Percentiles rank a stretch among this genome's conserved stretches.
These are phyloP conservation scores for Pichia cabralensis DNA, from an alignment of 805 yeast genomes.

Conservation along the genomic window DNA sequence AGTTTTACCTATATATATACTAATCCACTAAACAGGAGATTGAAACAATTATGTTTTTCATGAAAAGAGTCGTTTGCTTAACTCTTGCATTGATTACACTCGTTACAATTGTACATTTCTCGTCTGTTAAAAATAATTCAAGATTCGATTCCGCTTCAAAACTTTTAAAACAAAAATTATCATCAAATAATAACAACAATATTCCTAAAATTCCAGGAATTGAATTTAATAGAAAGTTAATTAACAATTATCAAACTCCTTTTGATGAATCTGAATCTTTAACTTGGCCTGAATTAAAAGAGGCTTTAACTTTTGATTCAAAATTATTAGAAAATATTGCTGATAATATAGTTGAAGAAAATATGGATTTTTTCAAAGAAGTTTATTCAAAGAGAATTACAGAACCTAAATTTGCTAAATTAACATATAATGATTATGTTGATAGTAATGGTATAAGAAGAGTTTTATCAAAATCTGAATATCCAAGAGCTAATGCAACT, in stretches of 20 bases:
- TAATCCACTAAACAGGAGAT: too few relatives aligned
- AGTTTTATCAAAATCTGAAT: conserved; percentile 22
- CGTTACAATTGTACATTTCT: too few relatives aligned
- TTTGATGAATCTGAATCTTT: conserved; percentile 9
- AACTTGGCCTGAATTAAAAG: conserved; percentile 18
- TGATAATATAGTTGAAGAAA: conserved; percentile 23
- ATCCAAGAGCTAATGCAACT: conserved; percentile 58
- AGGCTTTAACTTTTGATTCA: conserved; percentile 18
- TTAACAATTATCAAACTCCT: too few relatives aligned
- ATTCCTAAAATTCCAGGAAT: too few relatives aligned
- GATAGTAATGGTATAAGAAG: conserved; percentile 20
- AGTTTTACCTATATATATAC: too few relatives aligned
- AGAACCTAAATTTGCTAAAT: conserved; percentile 25
- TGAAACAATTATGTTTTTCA: too few relatives aligned
- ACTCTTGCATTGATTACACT: too few relatives aligned
- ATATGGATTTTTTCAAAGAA: conserved; percentile 27
- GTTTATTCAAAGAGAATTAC: conserved; percentile 26
- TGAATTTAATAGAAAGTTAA: conserved; percentile 21
- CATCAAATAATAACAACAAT: too few relatives aligned
- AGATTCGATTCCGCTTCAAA: too few relatives aligned
- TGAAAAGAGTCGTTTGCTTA: too few relatives aligned
- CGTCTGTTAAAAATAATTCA: too few relatives aligned
- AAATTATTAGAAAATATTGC: conserved; percentile 15
- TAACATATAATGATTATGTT: conserved; percentile 22
- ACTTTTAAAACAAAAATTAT: too few relatives aligned